phyloP scores from a whole-genome alignment of 768 basidiomycete species.

The Termitomyces sp. region DNA sequence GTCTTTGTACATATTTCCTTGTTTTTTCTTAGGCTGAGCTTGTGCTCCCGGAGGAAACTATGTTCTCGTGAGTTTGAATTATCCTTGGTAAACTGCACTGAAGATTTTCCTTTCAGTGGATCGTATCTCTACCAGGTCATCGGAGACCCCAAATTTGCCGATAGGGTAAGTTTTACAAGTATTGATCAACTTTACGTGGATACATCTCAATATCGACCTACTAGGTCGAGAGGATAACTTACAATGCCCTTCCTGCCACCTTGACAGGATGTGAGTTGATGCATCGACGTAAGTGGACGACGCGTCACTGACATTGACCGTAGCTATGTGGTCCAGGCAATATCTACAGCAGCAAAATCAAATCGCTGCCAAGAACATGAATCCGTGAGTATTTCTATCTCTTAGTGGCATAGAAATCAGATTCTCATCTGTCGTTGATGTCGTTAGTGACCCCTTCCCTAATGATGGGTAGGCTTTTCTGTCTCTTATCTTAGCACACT shows the following conservation, averaged over 20 bases:
- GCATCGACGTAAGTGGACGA: conserved; percentile 15
- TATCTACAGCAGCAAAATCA: conserved; percentile 59
- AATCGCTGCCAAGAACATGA: conserved; percentile 52
- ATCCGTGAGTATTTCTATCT: conserved; percentile 25
- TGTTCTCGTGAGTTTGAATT: conserved; percentile 44
- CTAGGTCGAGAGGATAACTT: conserved; percentile 41
- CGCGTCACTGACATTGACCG: neutral
- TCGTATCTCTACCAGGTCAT: conserved; percentile 53
- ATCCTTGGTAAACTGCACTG: neutral
- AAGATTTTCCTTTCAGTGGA: conserved; percentile 27
- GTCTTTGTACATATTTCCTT: conserved; percentile 10
- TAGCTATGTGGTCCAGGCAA: conserved; percentile 56
- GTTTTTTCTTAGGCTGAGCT: neutral
- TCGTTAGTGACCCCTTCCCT: conserved; percentile 45
- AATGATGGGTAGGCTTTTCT: conserved; percentile 38
- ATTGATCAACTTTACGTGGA: neutral
- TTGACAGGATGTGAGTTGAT: conserved; percentile 35
- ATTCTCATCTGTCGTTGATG: neutral
- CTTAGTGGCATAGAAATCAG: neutral
- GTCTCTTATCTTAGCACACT: conserved; percentile 11
- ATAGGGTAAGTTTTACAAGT: conserved; percentile 12
- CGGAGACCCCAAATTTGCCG: conserved; percentile 32
- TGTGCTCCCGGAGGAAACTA: conserved; percentile 38
- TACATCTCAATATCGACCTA: too few species aligned
- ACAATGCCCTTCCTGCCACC: conserved; percentile 44